These are phyloP conservation scores for Lolium perenne DNA, from an alignment of 176 grass and related monocot species.

Conservation along the genomic window DNA sequence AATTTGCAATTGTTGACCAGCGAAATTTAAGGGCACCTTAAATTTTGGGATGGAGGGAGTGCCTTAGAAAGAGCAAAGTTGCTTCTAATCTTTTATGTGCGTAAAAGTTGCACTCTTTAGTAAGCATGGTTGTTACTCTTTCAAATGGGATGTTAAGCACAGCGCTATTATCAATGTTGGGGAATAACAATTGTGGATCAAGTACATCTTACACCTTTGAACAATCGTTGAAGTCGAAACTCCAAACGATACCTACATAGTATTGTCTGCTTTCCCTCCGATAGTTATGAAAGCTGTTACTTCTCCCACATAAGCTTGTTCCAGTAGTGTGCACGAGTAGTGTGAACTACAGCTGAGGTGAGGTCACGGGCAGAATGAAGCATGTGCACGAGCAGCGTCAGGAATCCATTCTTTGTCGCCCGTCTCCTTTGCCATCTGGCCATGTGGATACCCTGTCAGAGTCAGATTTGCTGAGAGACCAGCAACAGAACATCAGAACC, in stretches of 20 bases:
- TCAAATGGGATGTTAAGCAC: constrained; percentile 10
- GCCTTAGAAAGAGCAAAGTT: not conserved
- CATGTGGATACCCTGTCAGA: not conserved
- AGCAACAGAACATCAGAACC: not conserved
- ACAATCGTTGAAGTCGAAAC: not conserved
- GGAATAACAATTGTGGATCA: constrained; percentile 20
- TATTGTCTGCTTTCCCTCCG: not conserved
- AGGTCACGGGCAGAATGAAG: not conserved
- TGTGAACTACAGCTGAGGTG: not conserved
- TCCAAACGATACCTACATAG: not conserved
- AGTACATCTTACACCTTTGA: constrained; percentile 7
- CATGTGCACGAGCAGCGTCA: not conserved
- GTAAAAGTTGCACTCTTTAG: constrained; percentile 10
- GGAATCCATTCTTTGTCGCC: not conserved
- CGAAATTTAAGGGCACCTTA: too few species aligned
- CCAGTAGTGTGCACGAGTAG: not conserved
- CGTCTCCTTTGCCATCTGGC: not conserved
- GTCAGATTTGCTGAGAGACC: not conserved
- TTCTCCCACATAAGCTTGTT: not conserved
- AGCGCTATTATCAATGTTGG: constrained; percentile 19
- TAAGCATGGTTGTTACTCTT: not conserved
- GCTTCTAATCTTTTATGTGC: not conserved
- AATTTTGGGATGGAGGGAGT: too few species aligned
- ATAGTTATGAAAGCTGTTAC: not conserved
- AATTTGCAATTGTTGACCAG: too few species aligned